Conservation (phyloP, 306 rosid species). For the Rosa multiflora region DNA sequence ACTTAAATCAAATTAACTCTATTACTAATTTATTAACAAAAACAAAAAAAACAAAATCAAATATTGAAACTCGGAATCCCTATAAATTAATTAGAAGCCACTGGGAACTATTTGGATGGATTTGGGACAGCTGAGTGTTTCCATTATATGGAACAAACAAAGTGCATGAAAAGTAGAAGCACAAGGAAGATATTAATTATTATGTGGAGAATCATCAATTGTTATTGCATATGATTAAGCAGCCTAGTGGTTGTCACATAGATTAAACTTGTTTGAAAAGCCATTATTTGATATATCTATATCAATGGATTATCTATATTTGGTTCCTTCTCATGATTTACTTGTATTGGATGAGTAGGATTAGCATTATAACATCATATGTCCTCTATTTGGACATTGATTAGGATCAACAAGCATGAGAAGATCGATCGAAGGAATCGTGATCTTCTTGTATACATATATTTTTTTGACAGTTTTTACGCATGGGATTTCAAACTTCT, state of each 20-base stretch:
- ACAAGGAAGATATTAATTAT: not conserved
- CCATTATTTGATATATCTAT: not conserved
- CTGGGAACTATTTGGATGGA: not conserved
- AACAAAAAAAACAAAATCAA: too few relatives aligned
- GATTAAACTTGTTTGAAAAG: constrained; percentile 20
- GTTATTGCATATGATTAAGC: constrained; percentile 18
- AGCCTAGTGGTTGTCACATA: constrained; percentile 22
- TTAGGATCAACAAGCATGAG: not conserved
- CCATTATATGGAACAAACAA: constrained; percentile 15
- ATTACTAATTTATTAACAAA: too few relatives aligned
- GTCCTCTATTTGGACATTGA: not conserved
- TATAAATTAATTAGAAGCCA: not conserved
- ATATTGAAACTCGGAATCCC: too few relatives aligned
- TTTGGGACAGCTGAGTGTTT: constrained; percentile 13
- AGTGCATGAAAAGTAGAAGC: not conserved
- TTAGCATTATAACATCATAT: not conserved
- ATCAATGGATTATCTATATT: not conserved
- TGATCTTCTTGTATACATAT: not conserved
- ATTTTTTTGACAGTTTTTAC: not conserved
- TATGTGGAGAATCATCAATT: constrained; percentile 29
- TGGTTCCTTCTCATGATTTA: constrained; percentile 1
- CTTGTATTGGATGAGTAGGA: constrained; percentile 19
- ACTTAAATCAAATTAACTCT: too few relatives aligned
- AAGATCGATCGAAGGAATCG: too few relatives aligned
- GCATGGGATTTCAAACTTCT: not conserved